Evolutionary conservation across 2,329 filamentous ascomycete genomes (phyloP).

Genomic region (Ceratocystis destructans): DNA sequence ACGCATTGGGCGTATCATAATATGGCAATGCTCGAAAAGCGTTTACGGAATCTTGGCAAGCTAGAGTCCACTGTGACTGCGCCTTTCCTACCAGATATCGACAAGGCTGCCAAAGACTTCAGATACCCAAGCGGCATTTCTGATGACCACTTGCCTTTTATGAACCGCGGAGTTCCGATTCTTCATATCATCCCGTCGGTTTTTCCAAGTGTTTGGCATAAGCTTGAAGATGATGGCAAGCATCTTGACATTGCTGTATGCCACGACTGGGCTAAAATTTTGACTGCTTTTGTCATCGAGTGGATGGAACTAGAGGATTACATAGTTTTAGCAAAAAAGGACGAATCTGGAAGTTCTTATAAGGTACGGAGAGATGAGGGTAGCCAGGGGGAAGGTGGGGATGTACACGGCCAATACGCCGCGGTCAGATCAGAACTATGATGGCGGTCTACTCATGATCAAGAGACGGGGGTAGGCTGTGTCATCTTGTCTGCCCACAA

Average conservation of each 20-base stretch:
- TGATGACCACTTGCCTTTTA: slow-evolving; percentile 89
- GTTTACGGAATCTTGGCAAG: slow-evolving; percentile 52
- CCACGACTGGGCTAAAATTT: slow-evolving; percentile 75
- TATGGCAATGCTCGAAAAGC: slow-evolving; percentile 59
- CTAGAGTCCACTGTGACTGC: slow-evolving; percentile 44
- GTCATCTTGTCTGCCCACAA: background rate
- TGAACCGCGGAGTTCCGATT: slow-evolving; percentile 71
- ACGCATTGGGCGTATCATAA: slow-evolving; percentile 87
- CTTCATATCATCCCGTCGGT: slow-evolving; percentile 76
- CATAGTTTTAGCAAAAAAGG: slow-evolving; percentile 32
- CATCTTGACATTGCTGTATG: slow-evolving; percentile 70
- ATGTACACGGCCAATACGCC: background rate
- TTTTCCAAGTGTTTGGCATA: slow-evolving; percentile 82
- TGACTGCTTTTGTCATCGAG: slow-evolving; percentile 74
- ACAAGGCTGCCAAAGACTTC: slow-evolving; percentile 39
- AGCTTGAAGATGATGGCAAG: slow-evolving; percentile 64
- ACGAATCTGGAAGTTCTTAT: slow-evolving; percentile 40
- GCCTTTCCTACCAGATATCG: slow-evolving; percentile 52
- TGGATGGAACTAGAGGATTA: slow-evolving; percentile 64
- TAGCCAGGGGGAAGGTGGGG: background rate
- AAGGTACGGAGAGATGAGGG: slow-evolving; percentile 30
- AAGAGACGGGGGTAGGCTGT: background rate
- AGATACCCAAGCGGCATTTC: slow-evolving; percentile 40
- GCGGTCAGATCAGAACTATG: background rate
- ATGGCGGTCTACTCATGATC: background rate